phyloP scores from a whole-genome alignment of 2,329 filamentous ascomycete species.

The Diplocarpon mali region DNA sequence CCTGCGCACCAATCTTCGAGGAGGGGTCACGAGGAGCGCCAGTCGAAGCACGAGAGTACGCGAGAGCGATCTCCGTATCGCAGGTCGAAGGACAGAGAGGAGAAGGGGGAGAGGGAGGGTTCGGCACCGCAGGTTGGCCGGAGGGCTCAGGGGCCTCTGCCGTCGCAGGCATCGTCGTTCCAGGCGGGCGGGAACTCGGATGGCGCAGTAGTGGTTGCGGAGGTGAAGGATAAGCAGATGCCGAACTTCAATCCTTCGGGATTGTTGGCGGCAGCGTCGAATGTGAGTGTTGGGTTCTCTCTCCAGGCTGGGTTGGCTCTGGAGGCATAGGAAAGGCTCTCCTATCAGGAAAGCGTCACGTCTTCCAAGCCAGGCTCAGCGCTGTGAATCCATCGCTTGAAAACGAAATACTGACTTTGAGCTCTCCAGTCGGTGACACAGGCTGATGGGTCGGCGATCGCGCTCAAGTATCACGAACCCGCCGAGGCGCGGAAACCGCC shows the following conservation, averaged over 20 bases:
- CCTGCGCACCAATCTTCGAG: constrained; percentile 16
- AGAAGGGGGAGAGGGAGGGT: constrained; percentile 14
- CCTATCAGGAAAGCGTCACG: no score
- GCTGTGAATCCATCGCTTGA: no score
- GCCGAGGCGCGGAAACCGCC: constrained; percentile 83
- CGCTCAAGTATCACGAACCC: constrained; percentile 94
- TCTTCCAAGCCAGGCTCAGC: no score
- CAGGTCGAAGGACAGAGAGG: constrained; percentile 13
- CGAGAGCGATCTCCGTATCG: constrained; percentile 20
- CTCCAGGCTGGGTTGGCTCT: no score
- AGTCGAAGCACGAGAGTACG: constrained; percentile 18
- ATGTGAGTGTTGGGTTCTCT: constrained; percentile 29
- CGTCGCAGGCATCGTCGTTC: constrained; percentile 49
- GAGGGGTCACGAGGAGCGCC: constrained; percentile 15
- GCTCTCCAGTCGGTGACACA: constrained; percentile 42
- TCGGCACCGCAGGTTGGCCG: constrained; percentile 16
- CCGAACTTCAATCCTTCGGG: constrained; percentile 79
- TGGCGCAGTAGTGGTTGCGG: constrained; percentile 15
- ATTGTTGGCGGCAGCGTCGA: constrained; percentile 76
- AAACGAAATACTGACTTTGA: no score
- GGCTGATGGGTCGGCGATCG: constrained; percentile 60
- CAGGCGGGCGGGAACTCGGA: constrained; percentile 38
- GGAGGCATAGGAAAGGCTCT: no score
- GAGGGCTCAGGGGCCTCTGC: constrained; percentile 37
- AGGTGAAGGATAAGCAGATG: constrained; percentile 61